phyloP scores from a whole-genome alignment of 371 early-diverging fungal species.

The Mortierella sp. region DNA sequence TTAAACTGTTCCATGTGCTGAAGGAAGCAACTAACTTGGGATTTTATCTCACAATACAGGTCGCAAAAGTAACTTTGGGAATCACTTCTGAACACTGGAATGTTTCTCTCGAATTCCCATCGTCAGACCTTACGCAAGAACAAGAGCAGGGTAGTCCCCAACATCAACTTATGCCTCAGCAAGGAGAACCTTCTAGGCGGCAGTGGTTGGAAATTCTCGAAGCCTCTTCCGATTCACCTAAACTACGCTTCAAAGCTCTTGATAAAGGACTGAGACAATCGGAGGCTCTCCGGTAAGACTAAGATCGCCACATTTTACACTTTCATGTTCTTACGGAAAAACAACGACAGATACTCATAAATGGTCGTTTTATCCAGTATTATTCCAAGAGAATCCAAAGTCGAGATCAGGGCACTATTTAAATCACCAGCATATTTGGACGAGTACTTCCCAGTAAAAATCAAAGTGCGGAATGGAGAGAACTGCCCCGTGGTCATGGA shows the following conservation, averaged over 20 bases:
- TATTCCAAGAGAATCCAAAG: conserved; percentile 74
- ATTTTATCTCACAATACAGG: conserved; percentile 7
- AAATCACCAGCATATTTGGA: conserved; percentile 76
- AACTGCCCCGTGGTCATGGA: conserved; percentile 45
- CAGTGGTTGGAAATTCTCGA: conserved; percentile 36
- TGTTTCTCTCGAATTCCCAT: conserved; percentile 43
- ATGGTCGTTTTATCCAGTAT: conserved; percentile 59
- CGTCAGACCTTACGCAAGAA: conserved; percentile 12
- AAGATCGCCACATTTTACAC: neutral
- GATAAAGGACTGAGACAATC: conserved; percentile 30
- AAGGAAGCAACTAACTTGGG: neutral
- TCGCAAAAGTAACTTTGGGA: conserved; percentile 42
- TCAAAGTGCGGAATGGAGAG: conserved; percentile 76
- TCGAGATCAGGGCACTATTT: conserved; percentile 67
- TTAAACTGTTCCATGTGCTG: too few relatives aligned
- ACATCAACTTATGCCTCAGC: conserved; percentile 15
- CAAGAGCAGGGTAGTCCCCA: conserved; percentile 13
- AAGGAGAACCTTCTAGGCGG: conserved; percentile 16
- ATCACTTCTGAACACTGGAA: conserved; percentile 44
- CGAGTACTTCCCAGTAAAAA: conserved; percentile 71
- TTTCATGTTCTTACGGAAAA: neutral
- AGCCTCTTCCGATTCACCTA: conserved; percentile 1
- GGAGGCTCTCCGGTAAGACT: conserved; percentile 62
- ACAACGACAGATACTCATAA: neutral
- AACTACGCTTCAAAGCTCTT: conserved; percentile 25